These are phyloP conservation scores for Podaxis sp. DNA, from an alignment of 768 basidiomycete genomes.

Conservation along the genomic window DNA sequence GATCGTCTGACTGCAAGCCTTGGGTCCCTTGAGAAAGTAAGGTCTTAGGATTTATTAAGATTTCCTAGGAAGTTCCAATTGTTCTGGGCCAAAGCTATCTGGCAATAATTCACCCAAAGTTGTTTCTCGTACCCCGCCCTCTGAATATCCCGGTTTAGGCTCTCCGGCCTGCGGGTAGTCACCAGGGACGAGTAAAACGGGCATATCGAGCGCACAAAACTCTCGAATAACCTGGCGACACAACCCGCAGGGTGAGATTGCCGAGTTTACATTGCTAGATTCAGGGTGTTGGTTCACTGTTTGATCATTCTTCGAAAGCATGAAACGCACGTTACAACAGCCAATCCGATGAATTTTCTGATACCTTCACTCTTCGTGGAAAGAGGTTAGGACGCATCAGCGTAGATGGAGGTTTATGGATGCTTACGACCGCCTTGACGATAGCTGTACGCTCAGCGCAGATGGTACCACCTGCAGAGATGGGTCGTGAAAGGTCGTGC, in stretches of 20 bases:
- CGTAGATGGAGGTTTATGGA: not conserved
- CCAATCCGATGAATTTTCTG: constrained; percentile 69
- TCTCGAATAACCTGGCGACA: constrained; percentile 92
- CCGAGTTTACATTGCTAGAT: constrained; percentile 62
- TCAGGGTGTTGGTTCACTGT: not conserved
- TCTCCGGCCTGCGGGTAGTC: constrained; percentile 48
- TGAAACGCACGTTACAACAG: constrained; percentile 69
- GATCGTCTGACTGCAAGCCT: too few species aligned
- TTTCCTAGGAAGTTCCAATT: constrained; percentile 55
- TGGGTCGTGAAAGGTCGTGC: not conserved
- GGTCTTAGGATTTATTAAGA: not conserved
- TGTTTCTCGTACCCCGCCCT: constrained; percentile 58
- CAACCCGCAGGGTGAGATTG: constrained; percentile 88
- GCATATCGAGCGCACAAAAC: constrained; percentile 76
- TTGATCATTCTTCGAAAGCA: not conserved
- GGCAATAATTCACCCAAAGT: constrained; percentile 78
- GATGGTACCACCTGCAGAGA: constrained; percentile 71
- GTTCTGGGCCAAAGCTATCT: constrained; percentile 85
- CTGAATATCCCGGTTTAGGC: constrained; percentile 38
- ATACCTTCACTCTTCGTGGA: constrained; percentile 77
- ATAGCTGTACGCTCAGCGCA: constrained; percentile 96
- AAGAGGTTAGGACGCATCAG: not conserved
- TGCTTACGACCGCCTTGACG: constrained; percentile 87
- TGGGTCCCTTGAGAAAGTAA: not conserved
- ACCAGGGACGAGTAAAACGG: constrained; percentile 68